phyloP scores from a whole-genome alignment of 441 rosid species.

The Gossypium laxum region DNA sequence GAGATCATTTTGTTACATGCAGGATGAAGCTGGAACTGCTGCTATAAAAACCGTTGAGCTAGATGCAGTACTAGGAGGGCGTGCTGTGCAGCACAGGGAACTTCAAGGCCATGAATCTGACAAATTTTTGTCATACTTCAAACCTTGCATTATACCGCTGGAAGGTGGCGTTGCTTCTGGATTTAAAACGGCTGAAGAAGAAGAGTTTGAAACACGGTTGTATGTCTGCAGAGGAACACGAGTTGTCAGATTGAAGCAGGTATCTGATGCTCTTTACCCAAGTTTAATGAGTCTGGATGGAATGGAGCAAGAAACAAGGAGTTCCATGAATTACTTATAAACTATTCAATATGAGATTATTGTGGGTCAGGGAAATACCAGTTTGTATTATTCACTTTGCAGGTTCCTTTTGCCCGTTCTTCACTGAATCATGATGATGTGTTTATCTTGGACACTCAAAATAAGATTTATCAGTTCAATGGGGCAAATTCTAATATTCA shows the following conservation, averaged over 20 bases:
- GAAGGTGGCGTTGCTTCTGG: slow-evolving; percentile 98
- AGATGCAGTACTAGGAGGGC: slow-evolving; percentile 93
- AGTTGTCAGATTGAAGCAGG: slow-evolving; percentile 89
- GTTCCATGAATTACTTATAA: slow-evolving; percentile 11
- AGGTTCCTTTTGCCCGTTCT: slow-evolving; percentile 92
- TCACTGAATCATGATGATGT: slow-evolving; percentile 97
- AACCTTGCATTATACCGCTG: slow-evolving; percentile 87
- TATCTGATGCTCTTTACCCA: slow-evolving; percentile 17
- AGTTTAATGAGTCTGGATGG: neutral
- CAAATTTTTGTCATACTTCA: slow-evolving; percentile 87
- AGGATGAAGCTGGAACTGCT: slow-evolving; percentile 98
- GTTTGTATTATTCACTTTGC: neutral
- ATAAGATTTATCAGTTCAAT: slow-evolving; percentile 90
- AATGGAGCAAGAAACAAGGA: neutral
- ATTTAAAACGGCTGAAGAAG: slow-evolving; percentile 71
- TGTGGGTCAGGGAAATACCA: neutral
- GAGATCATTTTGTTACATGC: neutral
- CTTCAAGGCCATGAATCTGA: slow-evolving; percentile 95
- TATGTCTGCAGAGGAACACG: slow-evolving; percentile 90
- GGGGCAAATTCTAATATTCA: slow-evolving; percentile 95
- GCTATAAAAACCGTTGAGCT: slow-evolving; percentile 93
- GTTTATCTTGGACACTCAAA: slow-evolving; percentile 70
- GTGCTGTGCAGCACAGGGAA: slow-evolving; percentile 96
- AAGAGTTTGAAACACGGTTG: slow-evolving; percentile 70
- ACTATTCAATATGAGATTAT: slow-evolving; percentile 13